phyloP scores from a whole-genome alignment of 2,329 filamentous ascomycete species.

The Seiridium unicorne region DNA sequence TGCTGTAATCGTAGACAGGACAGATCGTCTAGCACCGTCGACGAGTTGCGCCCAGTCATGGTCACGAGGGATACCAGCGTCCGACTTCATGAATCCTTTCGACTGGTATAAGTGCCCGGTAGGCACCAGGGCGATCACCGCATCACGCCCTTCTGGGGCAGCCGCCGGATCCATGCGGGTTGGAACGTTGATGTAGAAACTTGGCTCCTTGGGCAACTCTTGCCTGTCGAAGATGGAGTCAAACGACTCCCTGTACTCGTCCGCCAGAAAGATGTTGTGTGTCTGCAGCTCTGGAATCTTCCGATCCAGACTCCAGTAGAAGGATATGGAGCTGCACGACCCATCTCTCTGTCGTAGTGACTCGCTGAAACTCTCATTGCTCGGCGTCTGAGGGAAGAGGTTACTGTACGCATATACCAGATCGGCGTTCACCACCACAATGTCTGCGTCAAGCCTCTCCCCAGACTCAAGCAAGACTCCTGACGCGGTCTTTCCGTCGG shows the following conservation, averaged over 20 bases:
- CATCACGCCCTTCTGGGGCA: constrained; percentile 63
- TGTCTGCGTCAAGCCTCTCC: constrained; percentile 58
- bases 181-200: constrained; percentile 77
- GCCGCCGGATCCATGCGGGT: constrained; percentile 66
- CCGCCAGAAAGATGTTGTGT: constrained; percentile 77
- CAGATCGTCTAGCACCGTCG: constrained; percentile 53
- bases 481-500: constrained; percentile 49
- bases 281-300: constrained; percentile 62
- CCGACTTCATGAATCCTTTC: constrained; percentile 18
- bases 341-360: constrained; percentile 47
- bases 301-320: constrained; percentile 69
- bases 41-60: constrained; percentile 65
- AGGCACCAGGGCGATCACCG: constrained; percentile 68
- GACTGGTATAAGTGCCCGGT: constrained; percentile 65
- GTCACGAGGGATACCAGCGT: constrained; percentile 25
- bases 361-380: constrained; percentile 28
- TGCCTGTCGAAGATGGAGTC: constrained; percentile 73
- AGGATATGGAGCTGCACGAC: constrained; percentile 72
- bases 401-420: constrained; percentile 73
- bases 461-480: constrained; percentile 61
- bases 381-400: constrained; percentile 52
- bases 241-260: constrained; percentile 71
- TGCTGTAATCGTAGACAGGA: constrained; percentile 58
- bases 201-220: constrained; percentile 64
- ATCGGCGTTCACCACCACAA: constrained; percentile 72